Percentiles rank a stretch among this genome's conserved stretches.
phyloP scores from a whole-genome alignment of 257 asterid genomes.

The Petunia axillaris region DNA sequence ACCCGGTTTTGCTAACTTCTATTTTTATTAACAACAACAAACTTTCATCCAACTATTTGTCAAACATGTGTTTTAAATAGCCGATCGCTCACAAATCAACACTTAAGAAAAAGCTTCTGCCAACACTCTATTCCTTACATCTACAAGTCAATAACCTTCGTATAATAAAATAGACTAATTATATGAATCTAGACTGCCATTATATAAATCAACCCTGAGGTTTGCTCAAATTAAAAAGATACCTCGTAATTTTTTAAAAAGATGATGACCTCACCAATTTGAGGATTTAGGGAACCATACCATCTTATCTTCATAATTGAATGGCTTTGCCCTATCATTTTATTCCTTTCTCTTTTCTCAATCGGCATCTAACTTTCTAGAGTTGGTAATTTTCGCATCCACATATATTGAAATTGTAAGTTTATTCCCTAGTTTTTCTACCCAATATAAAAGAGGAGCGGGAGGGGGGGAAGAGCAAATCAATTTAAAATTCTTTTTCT shows the following conservation, averaged over 20 bases:
- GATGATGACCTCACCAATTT: not conserved
- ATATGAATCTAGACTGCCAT: not conserved
- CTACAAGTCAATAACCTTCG: not conserved
- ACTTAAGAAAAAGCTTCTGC: not conserved
- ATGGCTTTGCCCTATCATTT: not conserved
- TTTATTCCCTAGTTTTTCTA: not conserved
- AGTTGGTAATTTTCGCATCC: not conserved
- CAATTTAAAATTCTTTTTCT: not conserved
- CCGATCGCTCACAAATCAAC: not conserved
- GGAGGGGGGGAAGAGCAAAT: not conserved
- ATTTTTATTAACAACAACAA: not conserved
- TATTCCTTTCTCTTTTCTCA: not conserved
- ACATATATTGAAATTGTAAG: not conserved
- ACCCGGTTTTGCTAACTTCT: not conserved
- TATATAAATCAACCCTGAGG: not conserved
- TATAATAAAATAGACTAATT: not conserved
- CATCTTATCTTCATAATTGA: not conserved
- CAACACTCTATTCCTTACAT: not conserved
- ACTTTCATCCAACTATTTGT: slow-evolving; percentile 5
- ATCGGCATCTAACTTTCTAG: not conserved
- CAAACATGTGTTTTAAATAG: not conserved
- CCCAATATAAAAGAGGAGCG: not conserved
- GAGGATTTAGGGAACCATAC: not conserved
- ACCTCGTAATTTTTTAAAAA: not conserved
- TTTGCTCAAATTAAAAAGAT: not conserved